Evolutionary conservation across 2,329 filamentous ascomycete genomes (phyloP).

Genomic region (Aspergillus awamori): DNA sequence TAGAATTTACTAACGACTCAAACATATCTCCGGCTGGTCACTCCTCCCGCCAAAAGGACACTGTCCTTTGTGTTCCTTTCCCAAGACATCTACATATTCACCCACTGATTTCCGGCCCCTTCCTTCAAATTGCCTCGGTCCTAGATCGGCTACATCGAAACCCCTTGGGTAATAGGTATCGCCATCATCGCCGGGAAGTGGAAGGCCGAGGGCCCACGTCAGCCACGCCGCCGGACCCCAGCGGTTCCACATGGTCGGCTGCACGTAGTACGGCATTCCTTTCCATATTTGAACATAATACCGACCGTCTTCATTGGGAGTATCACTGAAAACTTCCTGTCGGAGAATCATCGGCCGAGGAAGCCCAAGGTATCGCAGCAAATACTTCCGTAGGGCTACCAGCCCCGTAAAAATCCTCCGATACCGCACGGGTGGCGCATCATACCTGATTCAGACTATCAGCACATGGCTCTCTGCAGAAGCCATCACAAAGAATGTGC

Average conservation of each 20-base stretch:
- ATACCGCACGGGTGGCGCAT: conserved; percentile 12
- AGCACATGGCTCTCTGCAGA: background rate
- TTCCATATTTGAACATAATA: conserved; percentile 57
- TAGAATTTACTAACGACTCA: background rate
- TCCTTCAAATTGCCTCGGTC: conserved; percentile 58
- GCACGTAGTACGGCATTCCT: conserved; percentile 66
- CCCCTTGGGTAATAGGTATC: conserved; percentile 53
- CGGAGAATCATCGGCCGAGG: conserved; percentile 56
- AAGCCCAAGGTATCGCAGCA: conserved; percentile 60
- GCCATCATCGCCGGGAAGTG: conserved; percentile 52
- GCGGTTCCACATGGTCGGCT: conserved; percentile 61
- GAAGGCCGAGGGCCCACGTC: conserved; percentile 20
- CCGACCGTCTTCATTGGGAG: conserved; percentile 58
- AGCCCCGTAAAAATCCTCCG: conserved; percentile 46
- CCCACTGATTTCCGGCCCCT: conserved; percentile 47
- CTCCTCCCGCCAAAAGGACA: conserved; percentile 48
- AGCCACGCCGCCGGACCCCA: conserved; percentile 62
- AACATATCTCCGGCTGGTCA: background rate
- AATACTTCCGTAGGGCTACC: conserved; percentile 56
- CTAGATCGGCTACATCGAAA: conserved; percentile 60
- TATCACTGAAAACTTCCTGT: conserved; percentile 46
- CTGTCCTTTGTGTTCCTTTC: conserved; percentile 43
- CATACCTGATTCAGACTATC: conserved; percentile 15
- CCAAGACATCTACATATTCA: conserved; percentile 45
- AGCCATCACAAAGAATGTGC: background rate